Evolutionary conservation across 2,329 filamentous ascomycete genomes (phyloP), one percentile per base, ranked within the genome.

Genomic region (Immersiporthe knoxdaviesiana): DNA sequence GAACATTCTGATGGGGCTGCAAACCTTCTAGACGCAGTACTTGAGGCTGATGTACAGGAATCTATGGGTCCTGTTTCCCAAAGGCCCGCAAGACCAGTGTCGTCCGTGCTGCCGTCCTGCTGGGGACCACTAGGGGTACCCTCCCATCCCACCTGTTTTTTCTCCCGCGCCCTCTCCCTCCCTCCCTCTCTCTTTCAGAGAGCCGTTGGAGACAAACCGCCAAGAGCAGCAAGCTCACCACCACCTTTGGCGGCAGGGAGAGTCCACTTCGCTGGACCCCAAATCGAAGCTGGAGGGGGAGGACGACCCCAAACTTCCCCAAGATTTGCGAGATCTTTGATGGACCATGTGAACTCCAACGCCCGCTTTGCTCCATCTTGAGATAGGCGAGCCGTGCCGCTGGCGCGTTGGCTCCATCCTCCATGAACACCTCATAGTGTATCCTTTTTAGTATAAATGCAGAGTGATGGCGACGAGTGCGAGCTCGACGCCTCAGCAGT

Each of bases 341-440:
- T 65, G 69, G 63, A 67, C 50, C 63, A 62, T 67, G 67, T 67
- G 67, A 59, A 66, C 67, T 69, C 61, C 32, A 69, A 63, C 61
- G 64, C 61, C 63, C 35, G 47, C 47, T 62, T 58, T 68, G 69
- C 70, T 69, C 70, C 70, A 71, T 71, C 64, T 50, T 41, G 44
- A 69, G 32, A 62, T 61, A 66, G 27, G 64, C 70, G 70, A 69
- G 70, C 70, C 70, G 70, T 71, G 63, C 70, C 70, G 70, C 67
- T 65, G 67, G 65, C 56, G 67, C 61, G 37, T 68, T 63, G 65
- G 63, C 63, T 67, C 70, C 70, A 69, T 68, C n/a, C n/a, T 44
- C 30, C 41, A 62, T 11, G 30, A 67, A 61, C 56, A 62, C 65
- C 58, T 56, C 30, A 21, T 47, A 47, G 44, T 47, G 44, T 47